Base-by-base conservation (phyloP, 1,139 yeast genomes). In the Chernovozyma sophiae-reginae region DNA sequence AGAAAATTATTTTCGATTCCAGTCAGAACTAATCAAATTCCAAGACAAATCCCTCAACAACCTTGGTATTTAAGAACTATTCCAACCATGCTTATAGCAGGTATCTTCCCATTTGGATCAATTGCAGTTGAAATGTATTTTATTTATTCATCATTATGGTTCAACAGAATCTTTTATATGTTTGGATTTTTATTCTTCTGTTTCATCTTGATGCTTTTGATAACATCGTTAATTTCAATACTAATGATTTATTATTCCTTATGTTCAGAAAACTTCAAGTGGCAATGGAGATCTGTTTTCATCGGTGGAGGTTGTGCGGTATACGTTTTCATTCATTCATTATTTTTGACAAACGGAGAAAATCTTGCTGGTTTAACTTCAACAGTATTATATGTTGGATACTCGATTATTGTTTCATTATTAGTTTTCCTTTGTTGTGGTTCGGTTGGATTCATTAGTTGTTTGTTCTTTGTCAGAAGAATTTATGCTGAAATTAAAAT, bases 251-350 rank as follows among this genome's bases (percentile, higher is more conserved):
- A 92, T 62, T 85, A 86, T 66, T 76, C 90, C 10, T 73, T 94
- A 46, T 87, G 96, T 56, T 71, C 89, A 32, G 98, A 92, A 57
- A 86, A 92, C 60, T 90, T 94, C 68, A 79, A 81, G 59, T 92
- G 99, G 99, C 97, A 89, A 56, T 92, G 98, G 98, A 81, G 90
- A 58, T 79, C 96, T 8, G 72, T 90, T 51, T 75, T 83, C 52
- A 74, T 89, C 42, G 94, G 96, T 22, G 97, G 96, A 36, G 95
- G 97, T 20, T 83, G 95, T 60, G 74, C 95, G 1, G 52, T 83
- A 39, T 94, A 90, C 58, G 84, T 90, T 30, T 87, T 89, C 61
- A 52, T 87, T 38, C 96, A 92, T 60, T 81, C 97, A 3, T 67
- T 89, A 43, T 68, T 85, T 46, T 74, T 92, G 51, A 77, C 89